phyloP scores from a whole-genome alignment of 345 rosid species.

The Eucalyptus pumila region DNA sequence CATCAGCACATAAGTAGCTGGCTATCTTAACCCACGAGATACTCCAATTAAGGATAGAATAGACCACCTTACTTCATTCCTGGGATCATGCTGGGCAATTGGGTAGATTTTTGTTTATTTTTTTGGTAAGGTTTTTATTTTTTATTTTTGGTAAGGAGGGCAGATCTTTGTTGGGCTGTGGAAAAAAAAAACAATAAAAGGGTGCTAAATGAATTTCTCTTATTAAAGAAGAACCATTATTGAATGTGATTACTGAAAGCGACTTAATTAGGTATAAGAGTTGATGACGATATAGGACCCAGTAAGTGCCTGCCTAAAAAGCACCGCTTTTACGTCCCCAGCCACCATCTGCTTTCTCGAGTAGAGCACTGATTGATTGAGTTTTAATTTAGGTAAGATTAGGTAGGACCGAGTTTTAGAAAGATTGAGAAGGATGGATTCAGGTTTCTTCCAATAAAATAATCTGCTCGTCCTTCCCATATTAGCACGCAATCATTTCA shows the following conservation, averaged over 20 bases:
- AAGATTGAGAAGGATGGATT: neutral
- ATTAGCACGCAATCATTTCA: neutral
- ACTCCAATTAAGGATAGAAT: neutral
- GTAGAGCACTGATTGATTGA: neutral
- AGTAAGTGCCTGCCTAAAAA: neutral
- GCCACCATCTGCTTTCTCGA: neutral
- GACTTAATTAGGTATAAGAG: neutral
- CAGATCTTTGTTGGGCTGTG: neutral
- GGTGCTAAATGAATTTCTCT: neutral
- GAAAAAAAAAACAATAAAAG: neutral
- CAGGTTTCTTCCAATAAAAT: rapidly evolving
- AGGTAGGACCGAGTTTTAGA: neutral
- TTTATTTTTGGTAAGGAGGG: neutral
- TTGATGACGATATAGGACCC: neutral
- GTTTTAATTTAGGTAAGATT: neutral
- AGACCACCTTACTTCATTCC: neutral
- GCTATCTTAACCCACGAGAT: neutral
- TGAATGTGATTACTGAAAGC: neutral
- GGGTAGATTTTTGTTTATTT: neutral
- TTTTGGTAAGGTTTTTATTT: too few species aligned
- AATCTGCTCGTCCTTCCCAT: neutral
- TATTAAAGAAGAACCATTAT: neutral
- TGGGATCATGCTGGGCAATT: neutral
- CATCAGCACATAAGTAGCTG: neutral
- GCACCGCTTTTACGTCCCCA: neutral